Evolutionary conservation across 2,329 filamentous ascomycete genomes (phyloP).

Genomic region (Annulohypoxylon truncatum): DNA sequence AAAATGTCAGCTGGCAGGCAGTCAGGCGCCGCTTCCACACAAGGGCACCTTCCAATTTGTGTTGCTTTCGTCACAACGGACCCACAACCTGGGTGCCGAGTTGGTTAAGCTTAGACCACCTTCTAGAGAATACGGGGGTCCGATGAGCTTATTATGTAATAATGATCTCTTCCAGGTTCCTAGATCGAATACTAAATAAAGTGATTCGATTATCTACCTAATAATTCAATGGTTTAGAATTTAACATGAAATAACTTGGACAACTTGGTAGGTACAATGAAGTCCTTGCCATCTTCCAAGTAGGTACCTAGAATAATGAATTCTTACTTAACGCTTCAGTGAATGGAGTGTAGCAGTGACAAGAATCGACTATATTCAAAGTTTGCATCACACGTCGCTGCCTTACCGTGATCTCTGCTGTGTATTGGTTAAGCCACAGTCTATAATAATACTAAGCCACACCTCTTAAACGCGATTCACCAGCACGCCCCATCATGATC

Average conservation of each 20-base stretch:
- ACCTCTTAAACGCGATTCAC: constrained; percentile 6
- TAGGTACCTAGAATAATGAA: too few relatives aligned
- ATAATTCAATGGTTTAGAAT: not conserved
- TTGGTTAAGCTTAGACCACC: constrained; percentile 17
- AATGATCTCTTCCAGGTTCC: not conserved
- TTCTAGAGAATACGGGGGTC: not conserved
- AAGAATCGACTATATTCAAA: not conserved
- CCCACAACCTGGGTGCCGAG: constrained; percentile 14
- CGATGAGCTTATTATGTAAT: constrained; percentile 8
- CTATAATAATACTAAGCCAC: constrained; percentile 9
- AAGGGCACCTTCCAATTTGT: constrained; percentile 24
- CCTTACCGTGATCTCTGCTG: not conserved
- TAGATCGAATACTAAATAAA: not conserved
- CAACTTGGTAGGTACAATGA: too few relatives aligned
- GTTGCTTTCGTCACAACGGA: constrained; percentile 32
- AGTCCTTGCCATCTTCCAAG: too few relatives aligned
- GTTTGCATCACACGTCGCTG: not conserved
- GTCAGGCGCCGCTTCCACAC: constrained; percentile 31
- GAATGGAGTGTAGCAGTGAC: not conserved
- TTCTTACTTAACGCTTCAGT: too few relatives aligned
- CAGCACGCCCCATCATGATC: not conserved
- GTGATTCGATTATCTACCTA: too few relatives aligned
- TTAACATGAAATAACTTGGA: too few relatives aligned
- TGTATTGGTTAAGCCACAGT: constrained; percentile 20
- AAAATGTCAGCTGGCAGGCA: constrained; percentile 35